Evolutionary conservation across 164 flowering plant species (phyloP).

Genomic region (Vitis rupestris): DNA sequence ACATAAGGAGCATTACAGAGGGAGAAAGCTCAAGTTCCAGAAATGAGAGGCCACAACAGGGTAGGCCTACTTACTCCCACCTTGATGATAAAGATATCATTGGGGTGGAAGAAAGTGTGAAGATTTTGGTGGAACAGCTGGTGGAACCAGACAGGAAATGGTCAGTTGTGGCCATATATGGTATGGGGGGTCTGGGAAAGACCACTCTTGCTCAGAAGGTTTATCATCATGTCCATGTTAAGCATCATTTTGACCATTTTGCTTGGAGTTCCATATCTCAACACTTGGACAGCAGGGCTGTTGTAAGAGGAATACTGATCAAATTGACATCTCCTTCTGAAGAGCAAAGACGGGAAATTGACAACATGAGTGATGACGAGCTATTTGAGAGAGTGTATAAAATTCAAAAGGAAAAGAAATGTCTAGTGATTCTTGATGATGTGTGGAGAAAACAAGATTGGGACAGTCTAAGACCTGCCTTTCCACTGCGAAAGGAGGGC

Average conservation of each 20-base stretch:
- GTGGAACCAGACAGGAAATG: background rate
- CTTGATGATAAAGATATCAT: slow-evolving; percentile 6
- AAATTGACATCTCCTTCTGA: slow-evolving; percentile 6
- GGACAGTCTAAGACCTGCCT: slow-evolving; percentile 18
- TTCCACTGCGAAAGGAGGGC: slow-evolving; percentile 2
- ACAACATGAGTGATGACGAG: background rate
- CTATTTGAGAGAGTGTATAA: slow-evolving; percentile 3
- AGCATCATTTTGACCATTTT: slow-evolving; percentile 8
- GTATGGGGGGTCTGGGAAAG: slow-evolving; percentile 30
- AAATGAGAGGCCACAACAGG: background rate
- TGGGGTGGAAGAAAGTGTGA: slow-evolving; percentile 7
- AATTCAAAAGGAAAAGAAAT: slow-evolving; percentile 15
- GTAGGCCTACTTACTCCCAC: slow-evolving; percentile 9
- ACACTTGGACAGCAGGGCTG: slow-evolving; percentile 2
- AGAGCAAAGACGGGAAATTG: background rate
- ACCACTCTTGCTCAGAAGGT: slow-evolving; percentile 26
- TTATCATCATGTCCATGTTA: background rate
- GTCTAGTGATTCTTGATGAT: slow-evolving; percentile 43
- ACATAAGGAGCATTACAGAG: background rate
- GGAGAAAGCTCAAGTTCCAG: background rate
- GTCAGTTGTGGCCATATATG: slow-evolving; percentile 8
- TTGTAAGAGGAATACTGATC: slow-evolving; percentile 9
- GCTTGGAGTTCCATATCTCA: slow-evolving; percentile 27
- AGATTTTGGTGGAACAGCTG: background rate
- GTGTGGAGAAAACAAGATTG: slow-evolving; percentile 27